Base-by-base conservation (phyloP, 805 yeast species). In the Saturnispora serradocipensis region DNA sequence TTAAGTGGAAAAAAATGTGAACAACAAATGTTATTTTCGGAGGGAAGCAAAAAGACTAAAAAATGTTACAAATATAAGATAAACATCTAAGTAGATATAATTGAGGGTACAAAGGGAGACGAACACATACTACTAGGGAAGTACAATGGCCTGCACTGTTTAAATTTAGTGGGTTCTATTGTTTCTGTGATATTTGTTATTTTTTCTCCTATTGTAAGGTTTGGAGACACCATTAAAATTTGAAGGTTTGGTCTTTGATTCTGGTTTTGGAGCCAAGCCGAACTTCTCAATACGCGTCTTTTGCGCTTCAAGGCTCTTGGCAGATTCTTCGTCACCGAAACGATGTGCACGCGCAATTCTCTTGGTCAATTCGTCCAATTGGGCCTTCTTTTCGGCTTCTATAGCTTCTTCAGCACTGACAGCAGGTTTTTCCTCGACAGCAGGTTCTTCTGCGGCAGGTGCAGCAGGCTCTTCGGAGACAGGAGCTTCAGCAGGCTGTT, bases 261-360 rank as follows among this genome's bases (percentile, higher is more conserved):
- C 36, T 34, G 51, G 20, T 22, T 46, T 46, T 46, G 74, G 64
- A 55, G 82, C 84, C 47, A 88, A 78, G 28, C 97, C 98, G 63
- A 88, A 90, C 71, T 87, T 88, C 64, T 84, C 83, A 56, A 89
- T 80, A 63, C 96, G 79, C 36, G 73, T 74, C 59, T 88, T 70
- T 54, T 79, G 82, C 55, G 78, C 80, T 61, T 79, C 79, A 46
- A 85, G 78, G 38, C 72, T 72, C 25, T 78, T 76, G 20, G 69
- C 70, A 30, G 60, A 64, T 13, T 70, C 69, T 49, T 82, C 88
- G 55, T 74, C 77, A 22, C 91, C 93, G 60, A 89, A 90, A 65
- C 87, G 86, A 62, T 79, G 78, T 16, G 89, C 85, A 61, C 97
- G 77, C 47, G 72, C 72, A 51, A 88, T 74, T 63, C 84, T 85